phyloP scores from a whole-genome alignment of 2,329 filamentous ascomycete genomes.

The Penicillium glabrum region DNA sequence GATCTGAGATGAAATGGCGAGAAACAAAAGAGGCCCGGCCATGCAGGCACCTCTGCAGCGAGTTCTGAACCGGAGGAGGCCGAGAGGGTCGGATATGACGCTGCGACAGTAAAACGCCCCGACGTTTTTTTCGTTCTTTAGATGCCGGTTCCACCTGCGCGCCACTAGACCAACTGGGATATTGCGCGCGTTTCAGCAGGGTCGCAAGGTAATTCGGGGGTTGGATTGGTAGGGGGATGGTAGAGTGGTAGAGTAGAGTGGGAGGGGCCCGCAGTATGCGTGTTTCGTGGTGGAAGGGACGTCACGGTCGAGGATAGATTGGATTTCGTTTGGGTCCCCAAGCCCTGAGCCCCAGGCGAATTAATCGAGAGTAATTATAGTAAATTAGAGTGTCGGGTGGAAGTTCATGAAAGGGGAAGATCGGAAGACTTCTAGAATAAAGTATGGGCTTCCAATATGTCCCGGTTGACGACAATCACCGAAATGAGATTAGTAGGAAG shows the following conservation, averaged over 20 bases:
- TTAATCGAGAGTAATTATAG: conserved; percentile 26
- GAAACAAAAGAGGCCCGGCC: conserved; percentile 8
- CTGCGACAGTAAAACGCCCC: conserved; percentile 11
- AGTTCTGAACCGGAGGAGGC: background rate
- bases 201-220: conserved; percentile 1
- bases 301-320: conserved; percentile 21
- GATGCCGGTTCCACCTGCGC: conserved; percentile 15
- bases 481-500: conserved; percentile 15
- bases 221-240: background rate
- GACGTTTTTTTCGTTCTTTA: background rate
- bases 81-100: conserved; percentile 9
- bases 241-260: background rate
- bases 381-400: conserved; percentile 19
- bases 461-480: conserved; percentile 8
- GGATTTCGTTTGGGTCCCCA: conserved; percentile 3
- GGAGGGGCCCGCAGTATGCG: conserved; percentile 3
- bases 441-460: conserved; percentile 13
- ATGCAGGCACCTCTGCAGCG: conserved; percentile 18
- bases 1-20: conserved; percentile 7
- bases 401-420: conserved; percentile 7
- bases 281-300: conserved; percentile 1
- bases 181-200: conserved; percentile 20
- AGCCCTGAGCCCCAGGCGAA: conserved; percentile 8
- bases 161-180: conserved; percentile 14
- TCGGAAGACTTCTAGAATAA: conserved; percentile 7